Percentiles rank a stretch among this genome's conserved stretches.
These are phyloP conservation scores for Xylaria castorea DNA, from an alignment of 495 filamentous ascomycete genomes.

Conservation along the genomic window DNA sequence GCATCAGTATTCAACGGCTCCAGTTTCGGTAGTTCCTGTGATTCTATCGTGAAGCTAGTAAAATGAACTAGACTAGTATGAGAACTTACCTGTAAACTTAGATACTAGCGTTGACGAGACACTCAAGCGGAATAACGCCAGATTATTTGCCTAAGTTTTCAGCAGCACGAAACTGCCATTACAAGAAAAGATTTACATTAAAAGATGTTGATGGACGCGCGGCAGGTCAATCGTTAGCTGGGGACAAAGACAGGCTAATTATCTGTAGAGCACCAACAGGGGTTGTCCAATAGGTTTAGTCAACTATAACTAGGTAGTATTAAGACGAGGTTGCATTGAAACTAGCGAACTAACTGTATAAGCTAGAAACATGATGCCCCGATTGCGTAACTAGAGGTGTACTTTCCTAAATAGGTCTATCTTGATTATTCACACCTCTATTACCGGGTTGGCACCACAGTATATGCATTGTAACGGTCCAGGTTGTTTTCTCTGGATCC, in stretches of 20 bases:
- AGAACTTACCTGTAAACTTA: background rate
- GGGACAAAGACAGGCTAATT: conserved; percentile 2
- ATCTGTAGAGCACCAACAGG: background rate
- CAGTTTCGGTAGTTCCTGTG: background rate
- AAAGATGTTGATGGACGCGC: background rate
- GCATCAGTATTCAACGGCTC: background rate
- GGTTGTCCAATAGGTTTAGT: background rate
- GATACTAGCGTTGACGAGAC: background rate
- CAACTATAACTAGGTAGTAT: background rate
- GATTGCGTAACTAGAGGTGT: conserved; percentile 6
- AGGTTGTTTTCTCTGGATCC: background rate
- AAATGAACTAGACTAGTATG: background rate
- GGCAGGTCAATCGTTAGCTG: background rate
- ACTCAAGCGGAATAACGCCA: background rate
- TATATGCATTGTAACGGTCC: conserved; percentile 20
- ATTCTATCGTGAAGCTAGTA: background rate
- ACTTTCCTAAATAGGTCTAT: background rate
- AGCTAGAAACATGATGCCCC: background rate
- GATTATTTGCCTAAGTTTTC: background rate
- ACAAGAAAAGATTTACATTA: background rate
- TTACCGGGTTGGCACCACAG: background rate
- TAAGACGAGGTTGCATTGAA: conserved; percentile 6
- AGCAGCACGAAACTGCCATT: background rate
- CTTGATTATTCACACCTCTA: conserved; percentile 1
- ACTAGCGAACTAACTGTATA: background rate